A percentile compares a stretch with the other conserved stretches of the same genome.
phyloP scores from a whole-genome alignment of 179 eudicot species.

The Carnegiea gigantea region DNA sequence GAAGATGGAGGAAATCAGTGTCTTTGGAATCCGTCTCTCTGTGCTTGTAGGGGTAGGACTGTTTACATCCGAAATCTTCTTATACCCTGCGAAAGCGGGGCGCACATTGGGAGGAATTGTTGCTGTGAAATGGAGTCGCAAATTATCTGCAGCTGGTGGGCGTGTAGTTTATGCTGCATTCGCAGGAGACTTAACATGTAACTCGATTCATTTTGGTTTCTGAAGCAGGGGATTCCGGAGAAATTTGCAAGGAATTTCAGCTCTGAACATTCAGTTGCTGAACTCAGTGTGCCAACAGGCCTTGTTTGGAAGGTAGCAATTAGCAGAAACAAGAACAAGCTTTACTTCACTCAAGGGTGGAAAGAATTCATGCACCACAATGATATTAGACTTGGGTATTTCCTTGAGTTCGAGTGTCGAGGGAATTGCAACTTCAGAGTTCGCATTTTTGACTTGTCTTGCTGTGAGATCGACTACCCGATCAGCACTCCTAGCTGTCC shows the following conservation, averaged over 20 bases:
- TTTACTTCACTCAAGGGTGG: slow-evolving; percentile 31
- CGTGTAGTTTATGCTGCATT: not conserved
- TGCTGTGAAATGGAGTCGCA: too few species aligned
- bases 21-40: too few species aligned
- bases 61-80: too few species aligned
- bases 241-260: not conserved
- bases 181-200: not conserved
- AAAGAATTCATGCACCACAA: slow-evolving; percentile 18
- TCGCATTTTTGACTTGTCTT: slow-evolving; percentile 23
- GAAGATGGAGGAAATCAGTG: too few species aligned
- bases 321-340: not conserved
- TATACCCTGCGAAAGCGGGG: too few species aligned
- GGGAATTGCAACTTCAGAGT: slow-evolving; percentile 16
- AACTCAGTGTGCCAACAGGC: slow-evolving; percentile 17
- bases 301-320: slow-evolving; percentile 15
- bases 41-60: too few species aligned
- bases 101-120: too few species aligned
- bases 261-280: not conserved
- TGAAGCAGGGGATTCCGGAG: slow-evolving; percentile 27
- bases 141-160: not conserved
- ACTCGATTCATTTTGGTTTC: not conserved
- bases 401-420: slow-evolving; percentile 21
- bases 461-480: slow-evolving; percentile 23
- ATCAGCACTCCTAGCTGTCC: not conserved
- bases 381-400: slow-evolving; percentile 16